These are phyloP conservation scores for Diaporthe nobilis DNA, from an alignment of 2,329 filamentous ascomycete species.

Conservation along the genomic window DNA sequence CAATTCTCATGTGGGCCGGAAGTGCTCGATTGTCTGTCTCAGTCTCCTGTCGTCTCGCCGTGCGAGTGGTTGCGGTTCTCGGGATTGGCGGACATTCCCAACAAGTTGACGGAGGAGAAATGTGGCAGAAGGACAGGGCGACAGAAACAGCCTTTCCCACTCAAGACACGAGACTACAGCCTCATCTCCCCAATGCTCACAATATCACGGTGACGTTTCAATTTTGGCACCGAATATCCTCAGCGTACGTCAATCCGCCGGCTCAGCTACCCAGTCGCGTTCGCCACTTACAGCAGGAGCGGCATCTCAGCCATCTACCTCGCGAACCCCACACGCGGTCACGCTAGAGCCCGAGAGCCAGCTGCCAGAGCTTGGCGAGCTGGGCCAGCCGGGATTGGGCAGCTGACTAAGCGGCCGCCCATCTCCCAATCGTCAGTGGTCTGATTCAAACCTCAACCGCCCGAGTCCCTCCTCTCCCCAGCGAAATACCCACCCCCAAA, in stretches of 20 bases:
- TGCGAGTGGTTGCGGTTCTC: conserved; percentile 2
- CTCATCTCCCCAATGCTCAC: background rate
- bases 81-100: conserved; percentile 26
- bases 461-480: background rate
- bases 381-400: background rate
- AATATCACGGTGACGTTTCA: background rate
- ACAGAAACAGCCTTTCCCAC: background rate
- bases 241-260: background rate
- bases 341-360: background rate
- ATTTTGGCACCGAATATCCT: background rate
- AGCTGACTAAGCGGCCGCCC: conserved; percentile 14
- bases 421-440: conserved; percentile 33
- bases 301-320: background rate
- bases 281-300: conserved; percentile 21
- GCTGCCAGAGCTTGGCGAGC: conserved; percentile 2
- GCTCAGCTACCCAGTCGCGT: conserved; percentile 2
- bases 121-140: background rate
- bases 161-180: background rate
- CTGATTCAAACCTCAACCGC: conserved; percentile 36
- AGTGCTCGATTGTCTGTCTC: background rate
- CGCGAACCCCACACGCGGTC: conserved; percentile 23
- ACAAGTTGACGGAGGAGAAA: background rate
- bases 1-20: conserved; percentile 2
- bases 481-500: conserved; percentile 16
- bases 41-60: conserved; percentile 30